Evolutionary conservation across 768 basidiomycete genomes (phyloP), one percentile per base, ranked within the genome.

Genomic region (Panus rudis): DNA sequence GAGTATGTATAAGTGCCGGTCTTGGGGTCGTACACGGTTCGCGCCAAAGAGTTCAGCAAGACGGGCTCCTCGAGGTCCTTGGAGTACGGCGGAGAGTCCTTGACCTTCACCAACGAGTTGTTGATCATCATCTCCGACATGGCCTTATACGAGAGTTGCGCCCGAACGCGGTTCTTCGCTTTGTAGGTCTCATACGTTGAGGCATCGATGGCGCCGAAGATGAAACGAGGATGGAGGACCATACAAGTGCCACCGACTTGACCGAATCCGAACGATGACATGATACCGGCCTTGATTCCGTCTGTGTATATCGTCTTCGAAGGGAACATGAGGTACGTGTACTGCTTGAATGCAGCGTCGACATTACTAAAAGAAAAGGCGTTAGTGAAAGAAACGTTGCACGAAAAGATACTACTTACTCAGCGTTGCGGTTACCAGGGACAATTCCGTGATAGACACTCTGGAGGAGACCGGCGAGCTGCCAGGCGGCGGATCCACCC

Each of bases 401-500:
- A 5, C 12, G 4, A 14, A 34, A 27, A 14, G 14, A 37, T 32
- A 16, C 16, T 6, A 79, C 90, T 69, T 69, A 92, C 84, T 97
- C 92, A 71, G 85, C 88, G 62, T 94, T 97, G 52, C 91, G 80
- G 63, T 98, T 98, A 31, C 92, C 93, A 6, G 96, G 93, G 50
- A 99, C 73, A 50, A 94, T 75, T 41, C 93, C 96, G 34, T 81
- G 79, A 50, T 71, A 73, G 48, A 99, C 74, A 10, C 81, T 80
- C 62, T 99, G 92, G 42, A 92, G 65, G 43, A 98, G 72, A 52
- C 96, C 96, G 55, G 81, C 84, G 75, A 96, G 79, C 67, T 92
- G 90, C 94, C 92, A 97, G 2, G 92, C 88, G 42, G 94, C 94
- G n/a, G 96, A 90, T 48, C 94, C 96, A 63, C 96, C 96, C 73